Evolutionary conservation across 1,284 basidiomycete genomes (phyloP).

Genomic region (Takashimella koratensis): DNA sequence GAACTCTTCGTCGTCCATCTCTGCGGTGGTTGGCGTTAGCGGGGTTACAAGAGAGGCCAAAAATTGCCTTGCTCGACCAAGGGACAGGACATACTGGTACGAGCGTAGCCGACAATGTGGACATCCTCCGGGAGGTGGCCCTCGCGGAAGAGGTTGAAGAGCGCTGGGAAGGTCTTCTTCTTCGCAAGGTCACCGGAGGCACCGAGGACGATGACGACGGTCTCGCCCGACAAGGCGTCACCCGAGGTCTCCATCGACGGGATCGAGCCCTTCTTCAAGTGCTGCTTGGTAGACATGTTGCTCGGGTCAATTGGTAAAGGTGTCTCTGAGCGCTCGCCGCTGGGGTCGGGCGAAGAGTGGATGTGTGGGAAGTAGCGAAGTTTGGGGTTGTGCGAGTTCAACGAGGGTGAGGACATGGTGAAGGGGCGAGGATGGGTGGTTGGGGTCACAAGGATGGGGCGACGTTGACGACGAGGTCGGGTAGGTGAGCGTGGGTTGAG

Average conservation of each 20-base stretch:
- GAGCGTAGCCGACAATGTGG: slow-evolving; percentile 89
- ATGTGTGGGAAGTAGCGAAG: background rate
- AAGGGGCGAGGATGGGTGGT: slow-evolving; percentile 1
- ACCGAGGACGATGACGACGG: slow-evolving; percentile 86
- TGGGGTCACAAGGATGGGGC: too few relatives aligned
- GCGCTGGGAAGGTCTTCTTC: slow-evolving; percentile 98
- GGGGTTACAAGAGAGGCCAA: background rate
- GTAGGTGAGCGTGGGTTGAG: background rate
- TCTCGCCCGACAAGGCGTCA: slow-evolving; percentile 75
- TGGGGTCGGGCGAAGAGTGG: background rate
- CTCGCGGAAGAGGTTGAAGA: slow-evolving; percentile 80
- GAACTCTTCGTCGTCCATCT: slow-evolving; percentile 85
- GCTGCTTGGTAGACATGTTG: background rate
- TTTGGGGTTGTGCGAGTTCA: background rate
- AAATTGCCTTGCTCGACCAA: too few relatives aligned
- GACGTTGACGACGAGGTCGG: too few relatives aligned
- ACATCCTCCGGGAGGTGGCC: slow-evolving; percentile 75
- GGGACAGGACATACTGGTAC: slow-evolving; percentile 71
- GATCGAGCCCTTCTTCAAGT: slow-evolving; percentile 53
- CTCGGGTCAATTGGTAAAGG: background rate
- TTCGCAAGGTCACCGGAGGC: slow-evolving; percentile 97
- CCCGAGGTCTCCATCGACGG: slow-evolving; percentile 77
- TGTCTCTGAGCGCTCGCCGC: background rate
- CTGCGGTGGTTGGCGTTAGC: slow-evolving; percentile 19
- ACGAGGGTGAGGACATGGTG: slow-evolving; percentile 4